phyloP scores from a whole-genome alignment of 2,329 filamentous ascomycete species.

The Epichloe festucae region DNA sequence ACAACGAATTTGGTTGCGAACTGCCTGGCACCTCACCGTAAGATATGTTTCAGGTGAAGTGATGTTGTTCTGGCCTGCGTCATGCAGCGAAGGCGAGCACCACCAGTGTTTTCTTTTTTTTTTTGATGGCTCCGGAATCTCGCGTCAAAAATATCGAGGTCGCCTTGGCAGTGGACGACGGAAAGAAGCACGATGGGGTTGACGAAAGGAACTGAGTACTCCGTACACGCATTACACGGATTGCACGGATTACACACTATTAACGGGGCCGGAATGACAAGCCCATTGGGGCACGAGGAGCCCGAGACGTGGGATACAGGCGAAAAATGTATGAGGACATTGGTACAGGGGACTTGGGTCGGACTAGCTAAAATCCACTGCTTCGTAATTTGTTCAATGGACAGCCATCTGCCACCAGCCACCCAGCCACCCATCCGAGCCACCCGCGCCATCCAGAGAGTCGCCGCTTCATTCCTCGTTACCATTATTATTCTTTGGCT shows the following conservation, averaged over 20 bases:
- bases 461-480: neutral
- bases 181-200: neutral
- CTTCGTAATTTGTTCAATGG: neutral
- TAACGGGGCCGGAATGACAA: neutral
- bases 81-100: neutral
- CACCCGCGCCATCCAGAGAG: no score
- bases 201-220: neutral
- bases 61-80: neutral
- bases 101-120: neutral
- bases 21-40: neutral
- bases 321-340: neutral
- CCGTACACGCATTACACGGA: neutral
- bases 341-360: neutral
- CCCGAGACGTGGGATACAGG: neutral
- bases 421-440: neutral
- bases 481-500: neutral
- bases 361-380: neutral
- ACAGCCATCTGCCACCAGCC: neutral
- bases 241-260: neutral
- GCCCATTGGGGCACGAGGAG: neutral
- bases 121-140: neutral
- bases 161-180: neutral
- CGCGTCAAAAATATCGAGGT: neutral
- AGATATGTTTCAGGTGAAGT: no score
- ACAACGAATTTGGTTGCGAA: neutral